Evolutionary conservation across 73 alveolate genomes (phyloP), one percentile per base, ranked within the genome.

Genomic region (Blepharisma stoltei): DNA sequence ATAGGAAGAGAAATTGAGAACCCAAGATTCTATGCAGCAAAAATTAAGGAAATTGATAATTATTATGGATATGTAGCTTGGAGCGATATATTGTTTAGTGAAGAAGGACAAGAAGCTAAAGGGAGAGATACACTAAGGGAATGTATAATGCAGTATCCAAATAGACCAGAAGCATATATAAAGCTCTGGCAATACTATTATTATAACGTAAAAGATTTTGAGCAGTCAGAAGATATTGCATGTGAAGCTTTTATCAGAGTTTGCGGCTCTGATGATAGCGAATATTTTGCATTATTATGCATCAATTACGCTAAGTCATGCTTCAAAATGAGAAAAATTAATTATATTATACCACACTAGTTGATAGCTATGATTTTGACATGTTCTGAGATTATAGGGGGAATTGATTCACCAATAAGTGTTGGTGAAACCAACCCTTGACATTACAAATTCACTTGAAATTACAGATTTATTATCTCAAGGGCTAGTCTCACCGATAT

Each of bases 21-120:
- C 27, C 79, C 87, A 14, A 81, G 82, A 54, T 83, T 68, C 43
- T 81, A 50, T 47, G 94, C 94, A 14, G 48, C 67, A 6, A 70
- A 70, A 45, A 76, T 87, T 11, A 54, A 73, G 70, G 47, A 83
- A 54, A 14, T 55, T 1, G 82, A 78, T 44, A 25, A 49, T 23
- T 87, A 87, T 54, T 14, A 75, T 4, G 94, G 94, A 27, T 87
- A 87, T 71, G 45, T 87, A 14, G 94, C 94, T 18, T 87, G 89
- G 88, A 80, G 88, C 1, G 89, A 87, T 14, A 46, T 83, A 0
- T 81, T 82, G 3, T 32, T 32, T 32, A 32, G 41, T 3, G 41
- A 32, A 32, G 41, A 32, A 32, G 41, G 41, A 32, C 41, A 32
- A 32, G 41, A 32, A 32, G 41, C 41, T 32, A 32, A 32, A 32